phyloP scores from a whole-genome alignment of 495 filamentous ascomycete species.

The Neurospora terricola region DNA sequence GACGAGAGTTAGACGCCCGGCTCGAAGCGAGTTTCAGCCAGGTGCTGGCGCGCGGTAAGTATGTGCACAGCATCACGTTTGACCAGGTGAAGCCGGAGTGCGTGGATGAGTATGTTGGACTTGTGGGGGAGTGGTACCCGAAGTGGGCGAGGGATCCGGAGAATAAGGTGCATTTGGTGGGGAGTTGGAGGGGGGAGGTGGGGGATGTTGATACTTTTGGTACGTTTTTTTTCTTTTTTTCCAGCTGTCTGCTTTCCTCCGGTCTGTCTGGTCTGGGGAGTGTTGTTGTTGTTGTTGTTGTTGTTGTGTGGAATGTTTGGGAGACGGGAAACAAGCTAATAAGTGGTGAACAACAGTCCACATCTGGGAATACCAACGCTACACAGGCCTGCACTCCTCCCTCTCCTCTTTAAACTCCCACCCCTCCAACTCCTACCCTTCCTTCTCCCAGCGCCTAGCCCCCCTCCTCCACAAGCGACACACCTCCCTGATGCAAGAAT shows the following conservation, averaged over 20 bases:
- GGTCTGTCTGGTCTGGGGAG: too few relatives aligned
- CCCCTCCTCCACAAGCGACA: conserved; percentile 71
- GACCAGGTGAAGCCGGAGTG: conserved; percentile 93
- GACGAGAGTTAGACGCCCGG: conserved; percentile 81
- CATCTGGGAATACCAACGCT: conserved; percentile 99
- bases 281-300: too few relatives aligned
- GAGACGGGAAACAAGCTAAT: too few relatives aligned
- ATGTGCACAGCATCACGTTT: conserved; percentile 95
- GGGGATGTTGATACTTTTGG: conserved; percentile 97
- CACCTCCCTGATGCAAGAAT: conserved; percentile 95
- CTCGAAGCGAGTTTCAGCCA: conserved; percentile 92
- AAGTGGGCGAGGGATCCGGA: conserved; percentile 66
- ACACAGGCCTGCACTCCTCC: conserved; percentile 89
- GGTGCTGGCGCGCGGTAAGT: conserved; percentile 90
- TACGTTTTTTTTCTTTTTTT: background rate
- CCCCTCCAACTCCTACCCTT: conserved; percentile 68
- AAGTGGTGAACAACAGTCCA: conserved; percentile 50
- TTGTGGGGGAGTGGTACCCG: conserved; percentile 92
- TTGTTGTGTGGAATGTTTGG: too few relatives aligned
- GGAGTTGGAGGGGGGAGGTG: conserved; percentile 97
- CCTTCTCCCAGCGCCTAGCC: conserved; percentile 74
- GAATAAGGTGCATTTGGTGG: conserved; percentile 91
- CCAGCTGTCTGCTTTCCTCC: too few relatives aligned
- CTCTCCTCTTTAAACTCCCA: conserved; percentile 71
- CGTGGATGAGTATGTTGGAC: conserved; percentile 86